A percentile compares a stretch with the other conserved stretches of the same genome.
phyloP scores from a whole-genome alignment of 805 yeast genomes.

The Candida pseudofarinosa region DNA sequence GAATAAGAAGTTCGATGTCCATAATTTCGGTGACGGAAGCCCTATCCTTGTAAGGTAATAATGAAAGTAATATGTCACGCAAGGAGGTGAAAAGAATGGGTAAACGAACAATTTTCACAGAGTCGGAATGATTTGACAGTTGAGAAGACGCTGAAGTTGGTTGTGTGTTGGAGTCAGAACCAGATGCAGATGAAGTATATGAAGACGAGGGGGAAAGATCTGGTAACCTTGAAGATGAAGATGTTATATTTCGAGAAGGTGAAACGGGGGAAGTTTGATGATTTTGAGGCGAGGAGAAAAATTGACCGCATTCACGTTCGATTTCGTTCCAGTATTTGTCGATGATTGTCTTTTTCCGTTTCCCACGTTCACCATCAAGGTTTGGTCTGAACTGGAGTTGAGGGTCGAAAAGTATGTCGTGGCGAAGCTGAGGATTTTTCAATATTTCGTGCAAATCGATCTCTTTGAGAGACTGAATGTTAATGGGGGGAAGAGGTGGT shows the following conservation, averaged over 20 bases:
- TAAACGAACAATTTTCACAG: conserved; percentile 41
- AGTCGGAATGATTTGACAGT: conserved; percentile 1
- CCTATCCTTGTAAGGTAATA: conserved; percentile 76
- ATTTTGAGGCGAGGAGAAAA: conserved; percentile 13
- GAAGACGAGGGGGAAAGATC: not conserved
- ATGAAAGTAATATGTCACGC: conserved; percentile 66
- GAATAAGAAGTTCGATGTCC: conserved; percentile 72
- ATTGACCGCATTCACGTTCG: conserved; percentile 57
- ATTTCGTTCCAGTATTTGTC: conserved; percentile 84
- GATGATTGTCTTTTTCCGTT: conserved; percentile 66
- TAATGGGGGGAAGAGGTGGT: conserved; percentile 75
- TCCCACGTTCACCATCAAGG: conserved; percentile 86
- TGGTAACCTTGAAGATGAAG: not conserved
- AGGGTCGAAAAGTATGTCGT: conserved; percentile 90
- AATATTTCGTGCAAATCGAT: conserved; percentile 85
- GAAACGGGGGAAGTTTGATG: conserved; percentile 7
- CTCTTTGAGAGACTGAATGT: conserved; percentile 74
- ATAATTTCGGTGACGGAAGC: conserved; percentile 62
- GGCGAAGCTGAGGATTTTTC: conserved; percentile 88
- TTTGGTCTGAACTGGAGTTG: conserved; percentile 88
- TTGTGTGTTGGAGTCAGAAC: conserved; percentile 7
- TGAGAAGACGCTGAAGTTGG: not conserved
- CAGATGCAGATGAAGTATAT: not conserved
- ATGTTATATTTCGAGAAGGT: not conserved
- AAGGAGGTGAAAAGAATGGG: conserved; percentile 75